A percentile compares a stretch with the other conserved stretches of the same genome.
Evolutionary conservation across 192 early-diverging fungal genomes (phyloP).

Genomic region (Podila epicladia): DNA sequence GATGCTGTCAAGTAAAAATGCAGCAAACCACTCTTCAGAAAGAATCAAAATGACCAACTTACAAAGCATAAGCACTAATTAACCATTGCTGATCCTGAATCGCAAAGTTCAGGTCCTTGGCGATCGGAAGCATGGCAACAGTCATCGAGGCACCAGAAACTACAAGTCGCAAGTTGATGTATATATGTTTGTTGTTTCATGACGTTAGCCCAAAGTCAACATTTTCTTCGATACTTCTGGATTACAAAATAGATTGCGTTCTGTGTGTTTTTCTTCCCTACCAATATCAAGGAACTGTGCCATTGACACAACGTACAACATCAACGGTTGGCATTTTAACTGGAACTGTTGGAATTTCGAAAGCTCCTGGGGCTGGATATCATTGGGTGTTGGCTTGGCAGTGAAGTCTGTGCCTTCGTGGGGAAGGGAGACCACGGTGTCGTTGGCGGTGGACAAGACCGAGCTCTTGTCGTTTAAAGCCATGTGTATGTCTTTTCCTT

Average conservation of each 20-base stretch:
- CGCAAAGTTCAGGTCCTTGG: slow-evolving; percentile 38
- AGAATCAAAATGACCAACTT: not conserved
- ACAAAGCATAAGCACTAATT: slow-evolving; percentile 49
- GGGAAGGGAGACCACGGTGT: slow-evolving; percentile 15
- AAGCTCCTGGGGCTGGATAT: slow-evolving; percentile 1
- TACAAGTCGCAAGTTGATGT: not conserved
- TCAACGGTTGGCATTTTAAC: slow-evolving; percentile 24
- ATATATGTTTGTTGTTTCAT: not conserved
- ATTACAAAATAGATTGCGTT: not conserved
- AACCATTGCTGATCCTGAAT: slow-evolving; percentile 47
- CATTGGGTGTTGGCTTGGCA: not conserved
- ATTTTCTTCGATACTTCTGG: too few relatives aligned
- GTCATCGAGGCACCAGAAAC: not conserved
- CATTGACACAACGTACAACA: slow-evolving; percentile 46
- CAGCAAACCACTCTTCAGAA: too few relatives aligned
- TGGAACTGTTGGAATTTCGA: slow-evolving; percentile 24
- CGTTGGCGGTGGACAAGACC: slow-evolving; percentile 8
- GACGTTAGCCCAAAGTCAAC: not conserved
- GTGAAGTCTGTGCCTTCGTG: not conserved
- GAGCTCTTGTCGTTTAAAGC: not conserved
- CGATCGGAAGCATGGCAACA: not conserved
- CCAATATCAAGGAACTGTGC: slow-evolving; percentile 51
- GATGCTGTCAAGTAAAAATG: not conserved
- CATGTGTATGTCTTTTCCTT: not conserved
- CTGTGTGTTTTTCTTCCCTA: not conserved